These are phyloP conservation scores for Diaporthe citriasiana DNA, from an alignment of 2,329 filamentous ascomycete species.

Conservation along the genomic window DNA sequence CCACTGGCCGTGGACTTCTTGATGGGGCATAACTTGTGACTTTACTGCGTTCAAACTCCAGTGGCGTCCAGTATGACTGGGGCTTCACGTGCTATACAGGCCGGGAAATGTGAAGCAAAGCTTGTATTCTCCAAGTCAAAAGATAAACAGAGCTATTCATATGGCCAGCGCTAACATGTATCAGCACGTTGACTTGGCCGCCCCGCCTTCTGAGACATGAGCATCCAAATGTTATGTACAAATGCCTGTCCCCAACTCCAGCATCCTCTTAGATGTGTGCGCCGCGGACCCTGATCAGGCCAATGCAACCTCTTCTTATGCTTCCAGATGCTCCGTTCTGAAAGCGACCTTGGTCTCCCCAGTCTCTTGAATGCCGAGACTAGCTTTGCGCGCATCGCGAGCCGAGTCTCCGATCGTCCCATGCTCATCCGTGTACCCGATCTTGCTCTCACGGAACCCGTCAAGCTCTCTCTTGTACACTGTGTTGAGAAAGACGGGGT, in stretches of 20 bases:
- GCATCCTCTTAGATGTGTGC: background rate
- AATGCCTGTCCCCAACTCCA: constrained; percentile 1
- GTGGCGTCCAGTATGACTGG: background rate
- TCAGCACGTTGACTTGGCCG: background rate
- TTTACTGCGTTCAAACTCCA: background rate
- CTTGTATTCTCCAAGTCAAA: background rate
- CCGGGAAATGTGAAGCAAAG: background rate
- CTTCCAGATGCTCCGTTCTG: constrained; percentile 38
- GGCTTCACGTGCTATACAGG: too few species aligned
- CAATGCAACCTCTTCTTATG: background rate
- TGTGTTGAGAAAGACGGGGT: constrained; percentile 75
- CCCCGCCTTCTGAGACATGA: background rate
- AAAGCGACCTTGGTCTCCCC: constrained; percentile 31
- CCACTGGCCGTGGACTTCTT: background rate
- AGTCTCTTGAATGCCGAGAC: constrained; percentile 12
- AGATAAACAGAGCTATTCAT: background rate
- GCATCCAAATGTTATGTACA: background rate
- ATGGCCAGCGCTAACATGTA: background rate
- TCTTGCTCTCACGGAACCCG: constrained; percentile 66
- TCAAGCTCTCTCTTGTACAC: constrained; percentile 57
- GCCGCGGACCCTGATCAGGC: background rate
- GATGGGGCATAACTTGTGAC: background rate
- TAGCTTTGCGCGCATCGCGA: constrained; percentile 17
- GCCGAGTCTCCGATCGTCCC: constrained; percentile 34
- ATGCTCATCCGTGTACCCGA: constrained; percentile 42